These are phyloP conservation scores for Aspergillus hancockii DNA, from an alignment of 495 filamentous ascomycete genomes.

Conservation along the genomic window DNA sequence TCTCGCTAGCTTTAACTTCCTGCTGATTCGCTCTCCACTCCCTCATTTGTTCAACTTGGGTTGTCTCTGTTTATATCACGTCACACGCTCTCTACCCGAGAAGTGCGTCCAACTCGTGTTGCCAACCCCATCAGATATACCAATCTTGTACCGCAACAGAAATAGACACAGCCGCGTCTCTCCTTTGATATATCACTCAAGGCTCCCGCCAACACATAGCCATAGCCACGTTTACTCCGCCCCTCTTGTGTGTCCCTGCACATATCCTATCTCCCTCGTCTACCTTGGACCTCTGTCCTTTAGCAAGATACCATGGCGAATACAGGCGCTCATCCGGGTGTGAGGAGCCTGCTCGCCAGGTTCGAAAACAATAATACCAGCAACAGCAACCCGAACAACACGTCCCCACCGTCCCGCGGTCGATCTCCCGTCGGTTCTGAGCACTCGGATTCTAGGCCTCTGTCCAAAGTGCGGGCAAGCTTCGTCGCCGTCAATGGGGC, in stretches of 20 bases:
- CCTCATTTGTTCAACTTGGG: background rate
- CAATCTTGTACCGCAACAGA: background rate
- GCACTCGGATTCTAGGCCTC: slow-evolving; percentile 54
- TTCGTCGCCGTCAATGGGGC: slow-evolving; percentile 75
- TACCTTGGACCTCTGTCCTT: no score
- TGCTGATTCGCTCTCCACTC: slow-evolving; percentile 5
- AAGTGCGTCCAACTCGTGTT: slow-evolving; percentile 8
- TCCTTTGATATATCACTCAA: background rate
- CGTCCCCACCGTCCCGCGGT: slow-evolving; percentile 70
- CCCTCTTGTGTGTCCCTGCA: background rate
- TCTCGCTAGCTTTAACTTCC: slow-evolving; percentile 13
- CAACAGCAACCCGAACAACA: slow-evolving; percentile 49
- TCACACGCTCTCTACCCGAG: slow-evolving; percentile 15
- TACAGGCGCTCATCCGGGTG: slow-evolving; percentile 51
- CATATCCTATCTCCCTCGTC: no score
- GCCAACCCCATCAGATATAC: background rate
- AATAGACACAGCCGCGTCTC: background rate
- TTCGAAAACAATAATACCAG: slow-evolving; percentile 71
- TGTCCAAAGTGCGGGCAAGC: slow-evolving; percentile 78
- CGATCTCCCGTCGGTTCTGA: slow-evolving; percentile 63
- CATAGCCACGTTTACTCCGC: background rate
- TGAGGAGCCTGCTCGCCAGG: slow-evolving; percentile 79
- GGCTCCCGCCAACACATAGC: background rate
- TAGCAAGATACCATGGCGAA: slow-evolving; percentile 45
- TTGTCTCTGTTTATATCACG: slow-evolving; percentile 25